Evolutionary conservation across 2,329 filamentous ascomycete species (phyloP), one percentile per base, ranked within the genome.

Genomic region (Epichloe baconii): DNA sequence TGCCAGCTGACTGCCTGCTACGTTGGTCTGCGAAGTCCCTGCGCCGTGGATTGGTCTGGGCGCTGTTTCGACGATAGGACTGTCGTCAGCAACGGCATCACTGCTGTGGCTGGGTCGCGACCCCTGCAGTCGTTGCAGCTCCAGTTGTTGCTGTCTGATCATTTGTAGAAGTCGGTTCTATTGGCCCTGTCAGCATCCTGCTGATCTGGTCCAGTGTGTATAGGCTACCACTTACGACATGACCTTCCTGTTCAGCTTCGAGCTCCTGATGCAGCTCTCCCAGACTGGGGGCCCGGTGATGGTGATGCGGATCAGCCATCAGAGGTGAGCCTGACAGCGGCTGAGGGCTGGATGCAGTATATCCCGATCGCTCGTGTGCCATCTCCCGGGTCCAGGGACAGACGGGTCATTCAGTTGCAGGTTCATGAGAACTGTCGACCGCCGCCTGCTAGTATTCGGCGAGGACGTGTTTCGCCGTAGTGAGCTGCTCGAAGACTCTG

Each of bases 241-340:
- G 85, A 23, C 80, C 83, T 62, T 89, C 85, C 63, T 88, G 85
- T 67, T 89, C 85, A 49, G 82, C 84, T 65, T 89, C 85, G 2
- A 89, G 73, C 66, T 88, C 83, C 62, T 89, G 85, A 58, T 89
- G 85, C 42, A 89, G 77, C 65, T 88, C 85, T 17, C 85, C 85
- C 55, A 89, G 66, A 62, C 85, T 88, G 2, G 84, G 84, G 0
- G 82, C 70, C 47, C 85, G 75, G 57, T 80, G 77, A 60, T 86
- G 83, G 60, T 86, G 83, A 57, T 80, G 76, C 15, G 80, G 77
- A 57, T 82, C 79, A 36, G 62, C 64, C 50, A 68, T 61, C 48
- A 72, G 64, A 7, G 77, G 73, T 10, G 76, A 78, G 51, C 70
- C 61, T 53, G 75, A 66, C 4, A 76, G 56, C n/a, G 69, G 68